Evolutionary conservation across 108 stramenopile genomes (phyloP).

Genomic region (Nitzschia sp.): DNA sequence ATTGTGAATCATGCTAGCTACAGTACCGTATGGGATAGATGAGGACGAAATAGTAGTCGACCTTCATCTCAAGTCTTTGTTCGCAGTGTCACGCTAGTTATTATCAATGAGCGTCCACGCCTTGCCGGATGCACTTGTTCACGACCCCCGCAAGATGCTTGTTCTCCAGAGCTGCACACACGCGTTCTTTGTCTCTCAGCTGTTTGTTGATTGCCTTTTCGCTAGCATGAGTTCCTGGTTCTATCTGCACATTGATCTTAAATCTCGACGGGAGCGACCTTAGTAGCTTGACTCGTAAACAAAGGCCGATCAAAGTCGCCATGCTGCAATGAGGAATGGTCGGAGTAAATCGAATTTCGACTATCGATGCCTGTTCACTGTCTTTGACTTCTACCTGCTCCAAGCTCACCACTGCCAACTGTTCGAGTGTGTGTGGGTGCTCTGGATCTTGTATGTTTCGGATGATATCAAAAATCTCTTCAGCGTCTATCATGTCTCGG

Average conservation of each 20-base stretch:
- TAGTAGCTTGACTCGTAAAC: conserved; percentile 92
- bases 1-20: background rate
- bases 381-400: conserved; percentile 77
- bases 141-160: conserved; percentile 95
- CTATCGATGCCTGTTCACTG: conserved; percentile 40
- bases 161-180: conserved; percentile 98
- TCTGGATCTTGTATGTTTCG: conserved; percentile 98
- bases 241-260: conserved; percentile 86
- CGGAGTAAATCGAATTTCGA: conserved; percentile 61
- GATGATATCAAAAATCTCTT: conserved; percentile 95
- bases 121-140: conserved; percentile 90
- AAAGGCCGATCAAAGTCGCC: conserved; percentile 98
- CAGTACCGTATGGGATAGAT: background rate
- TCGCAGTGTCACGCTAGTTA: background rate
- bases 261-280: conserved; percentile 92
- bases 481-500: conserved; percentile 59
- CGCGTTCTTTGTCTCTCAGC: conserved; percentile 97
- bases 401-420: conserved; percentile 90
- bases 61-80: background rate
- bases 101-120: conserved; percentile 38
- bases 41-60: background rate
- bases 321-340: conserved; percentile 96
- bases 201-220: conserved; percentile 98
- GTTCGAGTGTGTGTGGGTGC: conserved; percentile 96
- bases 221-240: conserved; percentile 95